Conservation (phyloP, 164 flowering plant genomes). For the Stephania yunnanensis region DNA sequence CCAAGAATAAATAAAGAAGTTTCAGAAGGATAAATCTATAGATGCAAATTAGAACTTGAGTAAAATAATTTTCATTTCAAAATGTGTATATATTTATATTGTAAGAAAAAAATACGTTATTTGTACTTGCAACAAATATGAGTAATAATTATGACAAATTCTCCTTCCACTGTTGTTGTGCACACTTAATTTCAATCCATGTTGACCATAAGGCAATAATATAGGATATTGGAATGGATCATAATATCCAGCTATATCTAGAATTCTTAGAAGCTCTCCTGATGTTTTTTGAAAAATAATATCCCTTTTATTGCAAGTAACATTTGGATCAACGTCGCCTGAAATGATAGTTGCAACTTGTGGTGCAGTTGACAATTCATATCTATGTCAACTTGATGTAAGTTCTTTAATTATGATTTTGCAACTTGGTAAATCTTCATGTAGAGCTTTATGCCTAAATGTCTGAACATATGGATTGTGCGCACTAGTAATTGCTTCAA, state of each 20-base stretch:
- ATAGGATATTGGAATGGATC: constrained; percentile 18
- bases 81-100: background rate
- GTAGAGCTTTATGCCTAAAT: background rate
- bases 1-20: background rate
- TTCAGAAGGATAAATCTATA: background rate
- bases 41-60: background rate
- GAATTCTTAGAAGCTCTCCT: background rate
- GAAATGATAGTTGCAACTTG: constrained; percentile 4
- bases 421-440: background rate
- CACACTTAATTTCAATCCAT: constrained; percentile 14
- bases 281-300: constrained; percentile 1
- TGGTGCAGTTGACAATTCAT: background rate
- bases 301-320: background rate
- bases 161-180: too few species aligned
- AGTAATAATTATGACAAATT: background rate
- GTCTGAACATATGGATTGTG: background rate
- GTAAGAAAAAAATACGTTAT: background rate
- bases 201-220: constrained; percentile 3
- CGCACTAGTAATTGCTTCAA: too few species aligned
- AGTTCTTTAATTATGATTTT: background rate
- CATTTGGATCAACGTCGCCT: background rate
- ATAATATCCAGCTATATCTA: constrained; percentile 16
- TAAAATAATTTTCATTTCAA: background rate
- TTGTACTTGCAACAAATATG: background rate
- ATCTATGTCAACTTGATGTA: background rate